Evolutionary conservation across 441 rosid genomes (phyloP), one percentile per base, ranked within the genome.

Genomic region (Hypseocharis bilobata): DNA sequence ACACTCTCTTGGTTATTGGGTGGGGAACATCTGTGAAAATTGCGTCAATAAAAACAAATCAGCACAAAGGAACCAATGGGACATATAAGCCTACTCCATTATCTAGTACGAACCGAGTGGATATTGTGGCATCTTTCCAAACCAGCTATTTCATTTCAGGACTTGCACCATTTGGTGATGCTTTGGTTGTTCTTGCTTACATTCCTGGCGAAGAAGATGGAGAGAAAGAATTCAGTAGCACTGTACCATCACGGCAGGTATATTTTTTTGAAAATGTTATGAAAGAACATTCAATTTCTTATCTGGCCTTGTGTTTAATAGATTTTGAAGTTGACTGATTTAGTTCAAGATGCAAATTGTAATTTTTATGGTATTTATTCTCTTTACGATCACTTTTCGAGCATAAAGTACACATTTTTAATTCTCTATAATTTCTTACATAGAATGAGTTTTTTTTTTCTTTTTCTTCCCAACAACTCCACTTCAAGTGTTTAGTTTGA

Each of bases 91-190:
- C 64, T 22, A 74, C 79, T 62, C 82, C 83, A 47, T 42, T 75
- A 76, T 82, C 93, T 73, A 83, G 88, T 73, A 61, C 79, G 80
- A 89, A 84, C 74, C 84, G 86, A 80, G 99, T 91, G 81, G 96
- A 94, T 78, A 86, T 91, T 65, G 98, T 94, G 78, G 98, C 96
- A 69, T 88, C 98, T 56, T 91, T 94, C 72, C 96, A 91, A 68
- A 91, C 99, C 70, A 89, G 95, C 91, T 94, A 89, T 80, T 87
- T 81, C 78, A 86, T 94, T 80, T 89, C 99, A 58, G 99, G 99
- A 83, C 87, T 94, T 85, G 96, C 99, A 81, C 99, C 99, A 55
- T 94, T 94, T 82, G 96, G 96, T 64, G 98, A 94, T 84, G 78
- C 92, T 71, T 83, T 94, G 83, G 99, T 94, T 81, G 87, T 94